These are phyloP conservation scores for Alternaria consortialis DNA, from an alignment of 2,329 filamentous ascomycete species.

Conservation along the genomic window DNA sequence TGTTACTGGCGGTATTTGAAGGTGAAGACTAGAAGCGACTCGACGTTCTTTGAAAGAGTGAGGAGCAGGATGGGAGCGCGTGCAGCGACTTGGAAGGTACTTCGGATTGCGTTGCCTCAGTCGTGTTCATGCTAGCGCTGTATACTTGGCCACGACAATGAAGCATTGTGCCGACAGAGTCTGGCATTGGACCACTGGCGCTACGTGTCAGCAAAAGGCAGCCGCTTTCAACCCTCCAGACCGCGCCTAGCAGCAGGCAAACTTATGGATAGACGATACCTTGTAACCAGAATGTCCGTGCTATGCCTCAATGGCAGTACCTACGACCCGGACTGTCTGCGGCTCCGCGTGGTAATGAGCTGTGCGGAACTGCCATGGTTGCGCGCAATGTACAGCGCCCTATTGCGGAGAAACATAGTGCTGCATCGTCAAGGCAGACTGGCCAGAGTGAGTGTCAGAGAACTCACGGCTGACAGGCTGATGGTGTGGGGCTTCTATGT, in stretches of 20 bases:
- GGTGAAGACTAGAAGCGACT: background rate
- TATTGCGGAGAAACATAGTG: too few species aligned
- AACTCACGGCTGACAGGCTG: too few species aligned
- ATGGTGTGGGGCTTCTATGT: fast-evolving
- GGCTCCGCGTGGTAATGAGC: background rate
- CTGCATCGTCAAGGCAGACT: background rate
- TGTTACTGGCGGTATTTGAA: background rate
- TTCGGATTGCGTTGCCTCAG: background rate
- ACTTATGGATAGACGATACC: background rate
- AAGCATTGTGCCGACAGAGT: background rate
- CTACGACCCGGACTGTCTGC: fast-evolving
- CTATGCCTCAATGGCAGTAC: background rate
- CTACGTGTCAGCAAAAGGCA: background rate
- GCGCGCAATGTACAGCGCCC: background rate
- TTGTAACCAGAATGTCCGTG: too few species aligned
- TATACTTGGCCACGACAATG: too few species aligned
- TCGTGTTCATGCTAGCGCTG: background rate
- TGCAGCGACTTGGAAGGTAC: background rate
- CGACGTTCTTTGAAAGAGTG: background rate
- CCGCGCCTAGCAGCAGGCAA: background rate
- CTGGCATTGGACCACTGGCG: background rate
- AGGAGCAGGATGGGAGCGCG: background rate
- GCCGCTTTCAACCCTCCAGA: background rate
- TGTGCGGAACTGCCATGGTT: background rate
- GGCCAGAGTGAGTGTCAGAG: background rate